Evolutionary conservation across 2,329 filamentous ascomycete species (phyloP), one percentile per base, ranked within the genome.

Genomic region (Alternaria conjuncta): DNA sequence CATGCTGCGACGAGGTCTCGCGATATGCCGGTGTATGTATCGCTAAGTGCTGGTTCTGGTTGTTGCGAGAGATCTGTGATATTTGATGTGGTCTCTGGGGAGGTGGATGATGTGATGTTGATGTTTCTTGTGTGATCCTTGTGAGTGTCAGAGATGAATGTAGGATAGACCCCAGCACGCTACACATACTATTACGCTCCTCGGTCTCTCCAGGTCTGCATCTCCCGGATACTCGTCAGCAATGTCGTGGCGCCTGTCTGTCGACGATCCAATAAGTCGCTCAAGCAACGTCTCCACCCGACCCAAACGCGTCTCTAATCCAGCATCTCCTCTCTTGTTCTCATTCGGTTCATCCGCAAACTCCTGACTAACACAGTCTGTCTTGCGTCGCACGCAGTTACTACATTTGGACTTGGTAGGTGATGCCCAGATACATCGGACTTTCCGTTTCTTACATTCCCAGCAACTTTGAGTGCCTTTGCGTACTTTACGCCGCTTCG

Each of bases 381-480:
- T 62, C 18, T 57, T 49, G 6, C 73, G 65, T 41, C 65, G 53
- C 10, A 49, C 46, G 49, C 73, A 76, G 15, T 56, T 53, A 15
- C 65, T 50, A 36, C 72, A 77, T 3, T 51, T 50, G 4, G 53
- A 26, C 20, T 69, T 57, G 3, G 54, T 51, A 2, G 49, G 11
- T 15, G 59, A 6, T 3, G 55, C 46, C 26, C 71, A 74, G 3
- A 60, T 66, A 32, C 74, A 76, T n/a, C 66, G 59, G 4, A 73
- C 60, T 30, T 77, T 77, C 23, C 74, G 65, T 41, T 69, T 67
- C 61, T 72, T 78, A 72, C 79, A 80, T 66, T 79, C 79, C 67
- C 79, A 81, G 65, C 78, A 81, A 55, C 75, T 80, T 62, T 76
- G 77, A 10, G 78, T 80, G 12, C 78, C 78, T 61, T 80, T 80